A percentile compares a stretch with the other conserved stretches of the same genome.
phyloP scores from a whole-genome alignment of 345 rosid genomes.

The Turnera subulata region DNA sequence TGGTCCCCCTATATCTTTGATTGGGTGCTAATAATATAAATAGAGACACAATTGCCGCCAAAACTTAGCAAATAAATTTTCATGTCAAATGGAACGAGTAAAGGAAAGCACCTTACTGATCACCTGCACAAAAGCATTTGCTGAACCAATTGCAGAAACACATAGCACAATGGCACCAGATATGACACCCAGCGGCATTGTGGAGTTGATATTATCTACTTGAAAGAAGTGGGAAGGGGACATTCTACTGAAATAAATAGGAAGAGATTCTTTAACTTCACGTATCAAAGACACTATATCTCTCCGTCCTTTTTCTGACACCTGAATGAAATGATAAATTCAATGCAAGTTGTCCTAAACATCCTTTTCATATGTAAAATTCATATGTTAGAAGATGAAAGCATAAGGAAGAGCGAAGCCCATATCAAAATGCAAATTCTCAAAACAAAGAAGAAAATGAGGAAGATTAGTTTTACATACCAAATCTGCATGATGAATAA shows the following conservation, averaged over 20 bases:
- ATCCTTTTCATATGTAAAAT: neutral
- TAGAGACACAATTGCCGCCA: neutral
- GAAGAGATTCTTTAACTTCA: slow-evolving; percentile 48
- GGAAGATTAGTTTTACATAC: slow-evolving; percentile 26
- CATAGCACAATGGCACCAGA: slow-evolving; percentile 41
- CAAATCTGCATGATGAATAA: slow-evolving; percentile 66
- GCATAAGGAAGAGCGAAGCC: neutral
- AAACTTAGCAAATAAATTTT: neutral
- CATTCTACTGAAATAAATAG: slow-evolving; percentile 57
- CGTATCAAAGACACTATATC: slow-evolving; percentile 40
- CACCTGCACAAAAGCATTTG: slow-evolving; percentile 54
- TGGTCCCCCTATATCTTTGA: neutral
- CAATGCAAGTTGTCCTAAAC: neutral
- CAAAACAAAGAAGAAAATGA: neutral
- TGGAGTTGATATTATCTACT: slow-evolving; percentile 34
- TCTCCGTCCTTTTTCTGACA: slow-evolving; percentile 36
- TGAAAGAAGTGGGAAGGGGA: slow-evolving; percentile 50
- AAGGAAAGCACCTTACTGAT: slow-evolving; percentile 42
- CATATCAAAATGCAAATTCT: slow-evolving; percentile 4
- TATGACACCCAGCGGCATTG: slow-evolving; percentile 37
- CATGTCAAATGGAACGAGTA: neutral
- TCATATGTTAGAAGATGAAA: neutral
- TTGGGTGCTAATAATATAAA: neutral
- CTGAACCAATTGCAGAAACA: slow-evolving; percentile 73
- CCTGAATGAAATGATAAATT: slow-evolving; percentile 38